Conservation (phyloP, 306 rosid species). For the Cucurbita pepo region DNA sequence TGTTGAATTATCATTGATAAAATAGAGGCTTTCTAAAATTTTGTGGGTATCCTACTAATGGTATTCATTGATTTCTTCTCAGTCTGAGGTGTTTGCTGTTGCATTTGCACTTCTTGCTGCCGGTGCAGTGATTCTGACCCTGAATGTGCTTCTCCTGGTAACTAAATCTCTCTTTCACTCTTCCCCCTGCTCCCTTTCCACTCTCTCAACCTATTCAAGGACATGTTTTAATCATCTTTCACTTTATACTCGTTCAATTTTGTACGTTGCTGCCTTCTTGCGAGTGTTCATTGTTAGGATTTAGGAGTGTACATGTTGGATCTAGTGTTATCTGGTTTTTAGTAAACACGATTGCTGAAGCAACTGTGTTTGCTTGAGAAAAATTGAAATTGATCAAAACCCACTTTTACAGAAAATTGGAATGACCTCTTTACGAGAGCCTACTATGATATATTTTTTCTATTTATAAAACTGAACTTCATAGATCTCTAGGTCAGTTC, state of each 20-base stretch:
- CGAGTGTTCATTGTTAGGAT: not conserved
- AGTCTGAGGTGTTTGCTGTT: conserved; percentile 97
- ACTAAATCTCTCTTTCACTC: conserved; percentile 11
- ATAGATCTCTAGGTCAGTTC: not conserved
- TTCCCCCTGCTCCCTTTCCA: not conserved
- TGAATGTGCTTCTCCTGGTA: conserved; percentile 98
- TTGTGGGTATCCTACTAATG: conserved; percentile 9
- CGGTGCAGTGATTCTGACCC: conserved; percentile 79
- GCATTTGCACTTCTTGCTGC: conserved; percentile 97
- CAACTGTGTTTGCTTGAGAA: not conserved
- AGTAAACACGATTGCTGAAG: not conserved
- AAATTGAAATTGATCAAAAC: not conserved
- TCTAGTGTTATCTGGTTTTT: not conserved
- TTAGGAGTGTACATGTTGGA: not conserved
- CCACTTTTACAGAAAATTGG: not conserved
- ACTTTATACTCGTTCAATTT: not conserved
- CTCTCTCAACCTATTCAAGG: not conserved
- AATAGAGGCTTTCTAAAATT: not conserved
- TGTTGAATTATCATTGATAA: not conserved
- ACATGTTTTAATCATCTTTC: not conserved
- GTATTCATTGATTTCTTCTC: conserved; percentile 10
- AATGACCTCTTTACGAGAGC: not conserved
- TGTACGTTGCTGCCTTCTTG: not conserved
- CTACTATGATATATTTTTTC: not conserved
- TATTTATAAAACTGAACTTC: not conserved